These are phyloP conservation scores for Stephania japonica DNA, from an alignment of 164 flowering plant species.

Conservation along the genomic window DNA sequence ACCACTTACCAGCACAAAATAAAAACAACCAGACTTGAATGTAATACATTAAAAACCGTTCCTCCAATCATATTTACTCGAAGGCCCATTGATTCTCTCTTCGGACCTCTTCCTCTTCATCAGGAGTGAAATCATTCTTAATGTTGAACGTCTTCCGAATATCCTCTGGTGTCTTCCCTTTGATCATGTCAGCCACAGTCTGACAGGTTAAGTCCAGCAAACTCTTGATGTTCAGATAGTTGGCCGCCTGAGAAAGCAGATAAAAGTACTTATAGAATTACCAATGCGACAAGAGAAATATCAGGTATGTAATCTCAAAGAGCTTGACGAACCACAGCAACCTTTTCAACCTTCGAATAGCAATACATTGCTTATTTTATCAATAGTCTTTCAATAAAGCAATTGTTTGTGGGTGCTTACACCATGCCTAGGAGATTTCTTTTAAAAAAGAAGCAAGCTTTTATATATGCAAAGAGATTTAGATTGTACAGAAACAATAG, in stretches of 20 bases:
- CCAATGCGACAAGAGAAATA: background rate
- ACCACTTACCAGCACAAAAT: background rate
- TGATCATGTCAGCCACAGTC: constrained; percentile 19
- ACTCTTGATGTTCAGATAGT: constrained; percentile 42
- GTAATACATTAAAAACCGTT: background rate
- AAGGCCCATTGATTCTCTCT: constrained; percentile 40
- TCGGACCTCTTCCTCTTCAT: constrained; percentile 61
- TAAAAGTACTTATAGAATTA: background rate
- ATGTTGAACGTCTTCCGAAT: constrained; percentile 53
- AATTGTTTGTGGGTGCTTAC: too few species aligned
- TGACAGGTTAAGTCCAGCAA: constrained; percentile 53
- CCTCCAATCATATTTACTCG: background rate
- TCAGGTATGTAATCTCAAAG: background rate
- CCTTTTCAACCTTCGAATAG: background rate
- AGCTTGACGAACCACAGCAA: background rate
- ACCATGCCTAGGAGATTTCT: too few species aligned
- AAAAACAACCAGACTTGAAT: background rate
- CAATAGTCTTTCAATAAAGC: too few species aligned
- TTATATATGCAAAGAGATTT: too few species aligned
- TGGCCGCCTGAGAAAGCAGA: background rate
- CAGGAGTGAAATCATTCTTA: constrained; percentile 55
- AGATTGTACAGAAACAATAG: too few species aligned
- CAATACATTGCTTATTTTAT: too few species aligned
- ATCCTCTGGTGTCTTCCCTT: constrained; percentile 3
- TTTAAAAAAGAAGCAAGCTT: too few species aligned